Conservation (phyloP, 371 early-diverging fungal species). For the Mycotypha africana region DNA sequence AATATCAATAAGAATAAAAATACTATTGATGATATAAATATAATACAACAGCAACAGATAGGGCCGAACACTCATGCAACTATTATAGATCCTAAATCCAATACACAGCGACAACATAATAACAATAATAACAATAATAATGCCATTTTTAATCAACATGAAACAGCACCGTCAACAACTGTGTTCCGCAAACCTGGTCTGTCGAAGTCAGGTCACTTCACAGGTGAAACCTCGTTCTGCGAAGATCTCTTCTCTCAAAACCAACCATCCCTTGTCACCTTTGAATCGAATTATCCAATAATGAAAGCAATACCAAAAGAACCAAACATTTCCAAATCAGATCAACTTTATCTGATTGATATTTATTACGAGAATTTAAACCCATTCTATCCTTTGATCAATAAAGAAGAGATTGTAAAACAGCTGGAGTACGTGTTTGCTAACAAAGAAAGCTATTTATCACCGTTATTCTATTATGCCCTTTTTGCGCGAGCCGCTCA, state of each 20-base stretch:
- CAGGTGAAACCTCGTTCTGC: conserved; percentile 21
- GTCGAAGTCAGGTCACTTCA: conserved; percentile 13
- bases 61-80: background rate
- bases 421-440: conserved; percentile 13
- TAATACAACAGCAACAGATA: background rate
- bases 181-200: conserved; percentile 18
- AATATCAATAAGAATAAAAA: background rate
- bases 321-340: conserved; percentile 7
- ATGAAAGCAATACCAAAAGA: background rate
- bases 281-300: conserved; percentile 10
- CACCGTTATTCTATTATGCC: conserved; percentile 37
- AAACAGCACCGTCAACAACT: conserved; percentile 9
- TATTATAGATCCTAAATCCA: background rate
- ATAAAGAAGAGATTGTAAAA: conserved; percentile 21
- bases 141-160: background rate
- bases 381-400: conserved; percentile 47
- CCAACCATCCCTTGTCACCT: background rate
- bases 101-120: background rate
- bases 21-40: background rate
- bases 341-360: conserved; percentile 36
- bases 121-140: background rate
- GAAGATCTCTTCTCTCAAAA: conserved; percentile 1
- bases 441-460: conserved; percentile 12
- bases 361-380: conserved; percentile 51
- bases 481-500: conserved; percentile 36